phyloP scores from a whole-genome alignment of 1,139 yeast genomes.

The Debaryomycetaceae sp. region DNA sequence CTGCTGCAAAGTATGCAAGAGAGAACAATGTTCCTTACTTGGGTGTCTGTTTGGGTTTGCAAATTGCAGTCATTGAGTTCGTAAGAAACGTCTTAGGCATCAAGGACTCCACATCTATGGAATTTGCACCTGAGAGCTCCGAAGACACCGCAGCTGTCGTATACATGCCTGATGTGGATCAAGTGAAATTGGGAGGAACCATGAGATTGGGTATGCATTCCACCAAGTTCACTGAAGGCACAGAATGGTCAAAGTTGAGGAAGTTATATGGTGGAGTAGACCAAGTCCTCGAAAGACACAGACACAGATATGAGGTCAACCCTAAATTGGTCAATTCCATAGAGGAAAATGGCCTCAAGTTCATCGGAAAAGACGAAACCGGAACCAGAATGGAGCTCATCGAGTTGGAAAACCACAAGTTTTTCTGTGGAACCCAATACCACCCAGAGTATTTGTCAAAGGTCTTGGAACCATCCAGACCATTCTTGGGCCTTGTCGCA shows the following conservation, averaged over 20 bases:
- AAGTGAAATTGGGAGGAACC: constrained; percentile 95
- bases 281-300: constrained; percentile 86
- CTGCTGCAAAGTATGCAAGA: constrained; percentile 97
- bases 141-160: constrained; percentile 79
- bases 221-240: constrained; percentile 70
- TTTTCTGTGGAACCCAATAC: constrained; percentile 93
- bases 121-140: constrained; percentile 62
- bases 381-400: constrained; percentile 92
- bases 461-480: constrained; percentile 94
- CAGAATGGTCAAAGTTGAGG: constrained; percentile 72
- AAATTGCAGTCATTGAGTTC: constrained; percentile 93
- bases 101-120: constrained; percentile 75
- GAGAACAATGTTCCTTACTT: constrained; percentile 89
- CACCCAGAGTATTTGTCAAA: constrained; percentile 97
- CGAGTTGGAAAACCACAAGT: constrained; percentile 79
- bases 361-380: constrained; percentile 90
- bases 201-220: constrained; percentile 97
- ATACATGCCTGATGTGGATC: constrained; percentile 98
- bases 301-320: constrained; percentile 97
- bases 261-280: constrained; percentile 74
- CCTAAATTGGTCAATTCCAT: constrained; percentile 71
- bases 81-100: constrained; percentile 78
- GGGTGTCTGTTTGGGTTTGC: constrained; percentile 97
- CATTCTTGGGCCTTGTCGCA: constrained; percentile 93
- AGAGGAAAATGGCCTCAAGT: constrained; percentile 76